Base-by-base conservation (phyloP, 2,329 filamentous ascomycete species). In the Aspergillus sp. region DNA sequence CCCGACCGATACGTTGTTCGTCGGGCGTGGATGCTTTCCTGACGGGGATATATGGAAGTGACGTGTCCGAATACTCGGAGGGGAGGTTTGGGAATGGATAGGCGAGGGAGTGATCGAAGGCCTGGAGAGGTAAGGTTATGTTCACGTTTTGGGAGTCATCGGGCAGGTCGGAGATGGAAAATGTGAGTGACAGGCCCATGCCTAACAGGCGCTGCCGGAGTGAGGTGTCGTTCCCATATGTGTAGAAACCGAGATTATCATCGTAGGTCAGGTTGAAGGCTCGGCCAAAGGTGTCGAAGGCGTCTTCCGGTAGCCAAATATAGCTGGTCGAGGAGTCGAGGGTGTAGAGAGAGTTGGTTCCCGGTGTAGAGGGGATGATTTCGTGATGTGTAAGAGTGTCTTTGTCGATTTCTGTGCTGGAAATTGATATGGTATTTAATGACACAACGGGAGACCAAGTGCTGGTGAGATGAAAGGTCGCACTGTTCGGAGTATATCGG, bases 31-130 rank as follows among this genome's bases (percentile, higher is more conserved):
- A 20, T 2, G 52, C 42, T 9, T 29, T 32, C 45, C 18, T 47
- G 24, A 54, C 5, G 0, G 52, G 52, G n/a, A 54, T 14, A 31
- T 54, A 54, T 0, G 52, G 52, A 6, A 54, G 42, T 20, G 52
- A 22, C 2, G 42, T 36, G 2, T 32, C n/a, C 10, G 22, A 18
- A 14, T 54, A 22, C 10, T 46, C 32, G 2, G 52, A 20, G 6
- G 39, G 16, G 12, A 54, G 10, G 18, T 32, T 11, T 12, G 52
- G 52, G 10, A 24, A 54, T 22, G 52, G n/a, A 32, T 54, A 47
- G 52, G 52, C 46, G 52, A 54, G 52, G 2, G 36, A 46, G 29
- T 54, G 52, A 16, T 54, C 42, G 42, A 54, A 54, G n/a, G 52
- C 52, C 16, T 46, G 42, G 39, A 54, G 47, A 4, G 52, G 52